Conservation (phyloP, 2,329 filamentous ascomycete genomes). For the Paecilomyces niveus region DNA sequence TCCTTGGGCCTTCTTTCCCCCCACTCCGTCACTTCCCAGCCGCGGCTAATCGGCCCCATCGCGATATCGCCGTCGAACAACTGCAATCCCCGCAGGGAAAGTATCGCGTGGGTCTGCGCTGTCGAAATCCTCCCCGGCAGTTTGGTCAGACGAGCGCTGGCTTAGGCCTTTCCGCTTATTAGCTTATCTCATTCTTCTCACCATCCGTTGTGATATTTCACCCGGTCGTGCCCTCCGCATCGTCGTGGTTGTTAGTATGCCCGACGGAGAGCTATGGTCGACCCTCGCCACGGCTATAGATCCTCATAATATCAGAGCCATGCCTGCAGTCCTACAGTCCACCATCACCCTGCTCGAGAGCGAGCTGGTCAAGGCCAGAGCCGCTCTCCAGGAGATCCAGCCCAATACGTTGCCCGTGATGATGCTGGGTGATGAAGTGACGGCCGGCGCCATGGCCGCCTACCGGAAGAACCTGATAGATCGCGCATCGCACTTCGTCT, state of each 20-base stretch:
- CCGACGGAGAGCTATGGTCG: not conserved
- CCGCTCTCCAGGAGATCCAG: slow-evolving; percentile 34
- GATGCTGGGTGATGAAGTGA: slow-evolving; percentile 25
- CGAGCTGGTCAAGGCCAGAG: slow-evolving; percentile 34
- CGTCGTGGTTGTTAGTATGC: slow-evolving; percentile 1
- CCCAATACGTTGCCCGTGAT: slow-evolving; percentile 22
- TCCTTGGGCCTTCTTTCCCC: not conserved
- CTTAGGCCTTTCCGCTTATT: not conserved
- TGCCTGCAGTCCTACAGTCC: slow-evolving; percentile 34
- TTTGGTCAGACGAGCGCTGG: not conserved
- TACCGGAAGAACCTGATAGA: slow-evolving; percentile 33
- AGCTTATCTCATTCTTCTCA: not conserved
- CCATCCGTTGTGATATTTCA: not conserved
- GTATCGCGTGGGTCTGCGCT: not conserved
- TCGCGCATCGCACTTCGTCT: slow-evolving; percentile 28
- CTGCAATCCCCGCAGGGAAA: not conserved
- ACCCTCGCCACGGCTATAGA: slow-evolving; percentile 23
- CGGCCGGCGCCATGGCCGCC: slow-evolving; percentile 30
- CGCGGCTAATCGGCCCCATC: not conserved
- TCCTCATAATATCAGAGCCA: slow-evolving; percentile 26
- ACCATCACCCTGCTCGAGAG: slow-evolving; percentile 35
- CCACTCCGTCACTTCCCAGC: not conserved
- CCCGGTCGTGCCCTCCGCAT: not conserved
- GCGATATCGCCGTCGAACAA: not conserved
- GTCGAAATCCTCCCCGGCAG: not conserved